These are phyloP conservation scores for Ajuga reptans DNA, from an alignment of 305 asterid species.

Conservation along the genomic window DNA sequence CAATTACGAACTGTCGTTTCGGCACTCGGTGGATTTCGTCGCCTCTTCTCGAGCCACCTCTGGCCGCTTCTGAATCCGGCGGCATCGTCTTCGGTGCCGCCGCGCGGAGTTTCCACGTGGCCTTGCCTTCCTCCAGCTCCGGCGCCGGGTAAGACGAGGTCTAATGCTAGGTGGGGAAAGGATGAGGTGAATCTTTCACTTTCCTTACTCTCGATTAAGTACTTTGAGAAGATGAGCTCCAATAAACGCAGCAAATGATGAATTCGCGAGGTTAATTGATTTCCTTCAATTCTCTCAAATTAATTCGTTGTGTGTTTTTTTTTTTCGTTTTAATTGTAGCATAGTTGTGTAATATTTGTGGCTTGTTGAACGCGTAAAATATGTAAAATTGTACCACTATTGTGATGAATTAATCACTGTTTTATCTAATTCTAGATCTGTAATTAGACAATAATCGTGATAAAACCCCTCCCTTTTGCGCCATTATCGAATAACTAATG, in stretches of 20 bases:
- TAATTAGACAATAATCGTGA: too few species aligned
- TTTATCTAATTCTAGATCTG: neutral
- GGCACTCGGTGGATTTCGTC: conserved; percentile 87
- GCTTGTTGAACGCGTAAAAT: conserved; percentile 4
- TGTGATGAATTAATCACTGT: neutral
- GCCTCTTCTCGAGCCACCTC: conserved; percentile 66
- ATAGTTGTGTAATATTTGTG: conserved; percentile 17
- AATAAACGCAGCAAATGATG: conserved; percentile 41
- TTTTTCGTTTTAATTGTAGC: neutral
- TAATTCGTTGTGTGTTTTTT: neutral
- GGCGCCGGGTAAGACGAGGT: conserved; percentile 23
- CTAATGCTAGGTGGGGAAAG: conserved; percentile 77
- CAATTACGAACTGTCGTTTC: conserved; percentile 74
- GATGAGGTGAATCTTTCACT: conserved; percentile 86
- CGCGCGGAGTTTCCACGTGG: conserved; percentile 45
- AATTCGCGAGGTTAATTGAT: neutral
- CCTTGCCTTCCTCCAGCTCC: conserved; percentile 47
- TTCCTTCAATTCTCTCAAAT: conserved; percentile 18
- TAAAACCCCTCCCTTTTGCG: neutral
- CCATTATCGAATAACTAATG: neutral
- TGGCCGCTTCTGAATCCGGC: conserved; percentile 78
- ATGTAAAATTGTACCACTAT: conserved; percentile 12
- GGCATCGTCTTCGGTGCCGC: conserved; percentile 29
- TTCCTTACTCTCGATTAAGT: conserved; percentile 77
- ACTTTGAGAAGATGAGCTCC: conserved; percentile 79